These are phyloP conservation scores for Exophiala mesophila DNA, from an alignment of 2,329 filamentous ascomycete genomes.

Conservation along the genomic window DNA sequence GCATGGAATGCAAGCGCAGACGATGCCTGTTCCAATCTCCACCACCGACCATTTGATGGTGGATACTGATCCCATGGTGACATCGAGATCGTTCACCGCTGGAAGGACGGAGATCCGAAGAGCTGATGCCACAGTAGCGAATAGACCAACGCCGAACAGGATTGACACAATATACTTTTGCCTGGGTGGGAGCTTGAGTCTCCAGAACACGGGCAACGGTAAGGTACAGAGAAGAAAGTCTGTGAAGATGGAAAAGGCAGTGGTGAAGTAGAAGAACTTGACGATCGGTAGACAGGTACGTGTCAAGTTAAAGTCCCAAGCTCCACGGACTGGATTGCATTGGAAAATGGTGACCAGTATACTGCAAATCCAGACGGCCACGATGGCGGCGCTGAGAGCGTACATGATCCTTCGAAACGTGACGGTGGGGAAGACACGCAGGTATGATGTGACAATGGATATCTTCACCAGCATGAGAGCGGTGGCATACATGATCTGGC, in stretches of 20 bases:
- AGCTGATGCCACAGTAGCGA: slow-evolving; percentile 45
- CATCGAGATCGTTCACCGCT: slow-evolving; percentile 32
- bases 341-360: slow-evolving; percentile 44
- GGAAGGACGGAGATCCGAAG: slow-evolving; percentile 45
- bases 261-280: slow-evolving; percentile 50
- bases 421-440: slow-evolving; percentile 31
- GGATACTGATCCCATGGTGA: slow-evolving; percentile 35
- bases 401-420: slow-evolving; percentile 20
- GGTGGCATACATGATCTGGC: slow-evolving; percentile 47
- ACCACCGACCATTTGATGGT: slow-evolving; percentile 47
- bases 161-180: slow-evolving; percentile 46
- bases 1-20: slow-evolving; percentile 40
- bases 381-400: slow-evolving; percentile 18
- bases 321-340: slow-evolving; percentile 38
- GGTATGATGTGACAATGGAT: slow-evolving; percentile 31
- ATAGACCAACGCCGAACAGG: slow-evolving; percentile 50
- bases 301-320: slow-evolving; percentile 36
- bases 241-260: slow-evolving; percentile 57
- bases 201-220: slow-evolving; percentile 46
- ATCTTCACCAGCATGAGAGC: slow-evolving; percentile 34
- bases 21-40: slow-evolving; percentile 40
- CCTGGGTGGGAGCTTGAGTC: slow-evolving; percentile 43
- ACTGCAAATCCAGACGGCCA: slow-evolving; percentile 31
- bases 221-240: slow-evolving; percentile 53
- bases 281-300: slow-evolving; percentile 46